phyloP scores from a whole-genome alignment of 352 stramenopile genomes.

The Stephanocyclus meneghinianus region DNA sequence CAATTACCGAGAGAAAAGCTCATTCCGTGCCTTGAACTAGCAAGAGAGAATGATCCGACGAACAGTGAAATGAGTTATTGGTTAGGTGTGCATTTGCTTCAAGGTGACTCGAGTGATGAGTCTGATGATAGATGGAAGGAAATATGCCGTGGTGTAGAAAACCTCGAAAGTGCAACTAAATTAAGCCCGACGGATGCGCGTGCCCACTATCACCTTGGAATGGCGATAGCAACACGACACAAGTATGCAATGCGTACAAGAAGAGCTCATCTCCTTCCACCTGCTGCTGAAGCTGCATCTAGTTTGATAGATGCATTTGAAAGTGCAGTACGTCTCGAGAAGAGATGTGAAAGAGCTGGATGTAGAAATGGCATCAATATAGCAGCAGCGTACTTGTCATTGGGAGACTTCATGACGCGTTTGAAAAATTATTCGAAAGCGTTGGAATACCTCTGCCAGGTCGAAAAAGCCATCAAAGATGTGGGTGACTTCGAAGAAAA shows the following conservation, averaged over 20 bases:
- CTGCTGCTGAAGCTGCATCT: constrained; percentile 31
- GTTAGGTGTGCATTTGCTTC: constrained; percentile 49
- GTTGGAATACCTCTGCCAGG: constrained; percentile 36
- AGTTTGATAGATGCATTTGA: constrained; percentile 45
- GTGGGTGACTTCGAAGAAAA: constrained; percentile 33
- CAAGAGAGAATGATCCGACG: constrained; percentile 33
- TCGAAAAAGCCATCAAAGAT: constrained; percentile 23
- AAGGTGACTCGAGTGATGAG: constrained; percentile 43
- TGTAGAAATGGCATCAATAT: constrained; percentile 55
- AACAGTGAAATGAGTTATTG: constrained; percentile 56
- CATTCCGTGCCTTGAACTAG: constrained; percentile 34
- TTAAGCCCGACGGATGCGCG: constrained; percentile 48
- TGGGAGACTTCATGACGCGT: constrained; percentile 54
- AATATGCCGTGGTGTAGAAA: constrained; percentile 42
- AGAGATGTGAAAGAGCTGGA: constrained; percentile 30
- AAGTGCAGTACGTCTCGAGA: constrained; percentile 36
- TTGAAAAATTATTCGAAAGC: constrained; percentile 46
- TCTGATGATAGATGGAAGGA: constrained; percentile 48
- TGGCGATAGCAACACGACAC: constrained; percentile 46
- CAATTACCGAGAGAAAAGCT: constrained; percentile 34
- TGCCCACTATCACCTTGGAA: constrained; percentile 46
- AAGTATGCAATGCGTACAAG: constrained; percentile 57
- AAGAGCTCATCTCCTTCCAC: constrained; percentile 44
- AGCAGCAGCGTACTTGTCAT: constrained; percentile 38
- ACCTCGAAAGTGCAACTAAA: constrained; percentile 28